Evolutionary conservation across 2,329 filamentous ascomycete species (phyloP).

Genomic region (Talaromyces piceae): DNA sequence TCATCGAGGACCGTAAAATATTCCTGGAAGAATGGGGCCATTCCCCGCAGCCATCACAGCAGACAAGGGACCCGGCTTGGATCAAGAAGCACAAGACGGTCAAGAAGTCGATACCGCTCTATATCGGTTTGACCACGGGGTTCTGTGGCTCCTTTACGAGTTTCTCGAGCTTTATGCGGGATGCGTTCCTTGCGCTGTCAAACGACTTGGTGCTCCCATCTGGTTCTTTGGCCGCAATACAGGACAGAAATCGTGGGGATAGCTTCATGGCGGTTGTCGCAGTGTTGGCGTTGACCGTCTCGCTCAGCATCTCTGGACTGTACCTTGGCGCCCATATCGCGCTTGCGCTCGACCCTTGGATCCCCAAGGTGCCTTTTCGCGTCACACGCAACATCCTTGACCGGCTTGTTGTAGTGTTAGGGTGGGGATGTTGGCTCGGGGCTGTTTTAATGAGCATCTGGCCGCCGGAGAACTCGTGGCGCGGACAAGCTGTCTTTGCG

Average conservation of each 20-base stretch:
- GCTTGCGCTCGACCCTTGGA: conserved; percentile 49
- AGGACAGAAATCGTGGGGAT: conserved; percentile 62
- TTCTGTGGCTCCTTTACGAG: conserved; percentile 88
- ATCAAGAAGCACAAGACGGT: conserved; percentile 50
- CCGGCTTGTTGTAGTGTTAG: conserved; percentile 45
- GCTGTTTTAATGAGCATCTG: conserved; percentile 64
- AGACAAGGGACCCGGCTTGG: conserved; percentile 23
- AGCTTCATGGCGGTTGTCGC: conserved; percentile 75
- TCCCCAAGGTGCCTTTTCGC: conserved; percentile 34
- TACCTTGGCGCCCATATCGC: conserved; percentile 70
- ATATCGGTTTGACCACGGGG: conserved; percentile 76
- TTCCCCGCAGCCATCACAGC: background rate
- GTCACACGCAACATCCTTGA: conserved; percentile 34
- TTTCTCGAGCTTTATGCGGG: conserved; percentile 78
- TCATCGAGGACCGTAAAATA: conserved; percentile 68
- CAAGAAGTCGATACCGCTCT: conserved; percentile 84
- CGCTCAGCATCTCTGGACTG: conserved; percentile 62
- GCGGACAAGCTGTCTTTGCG: conserved; percentile 65
- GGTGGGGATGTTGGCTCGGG: conserved; percentile 68
- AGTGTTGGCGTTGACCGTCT: conserved; percentile 64
- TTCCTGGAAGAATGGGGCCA: conserved; percentile 62
- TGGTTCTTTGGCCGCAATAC: conserved; percentile 25
- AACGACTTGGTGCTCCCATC: conserved; percentile 59
- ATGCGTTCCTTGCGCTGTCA: conserved; percentile 69
- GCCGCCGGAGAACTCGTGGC: conserved; percentile 66